phyloP scores from a whole-genome alignment of 441 rosid species.

The Erodium moschatum region DNA sequence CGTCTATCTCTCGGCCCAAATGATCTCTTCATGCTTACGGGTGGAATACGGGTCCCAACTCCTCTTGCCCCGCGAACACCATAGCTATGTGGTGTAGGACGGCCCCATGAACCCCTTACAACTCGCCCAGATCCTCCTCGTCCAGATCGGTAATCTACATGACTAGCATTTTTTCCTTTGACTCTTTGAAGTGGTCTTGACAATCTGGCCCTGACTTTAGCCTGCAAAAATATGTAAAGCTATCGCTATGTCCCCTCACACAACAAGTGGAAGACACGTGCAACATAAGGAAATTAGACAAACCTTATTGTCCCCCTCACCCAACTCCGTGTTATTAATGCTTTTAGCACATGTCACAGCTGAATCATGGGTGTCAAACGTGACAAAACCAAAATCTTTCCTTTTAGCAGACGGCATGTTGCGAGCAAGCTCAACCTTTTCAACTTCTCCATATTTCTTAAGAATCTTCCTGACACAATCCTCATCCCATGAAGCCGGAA shows the following conservation, averaged over 20 bases:
- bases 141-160: constrained; percentile 51
- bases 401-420: constrained; percentile 96
- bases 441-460: constrained; percentile 66
- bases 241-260: neutral
- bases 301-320: constrained; percentile 77
- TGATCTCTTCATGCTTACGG: constrained; percentile 51
- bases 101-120: constrained; percentile 61
- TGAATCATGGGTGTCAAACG: constrained; percentile 84
- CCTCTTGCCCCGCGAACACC: constrained; percentile 41
- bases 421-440: constrained; percentile 89
- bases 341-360: constrained; percentile 83
- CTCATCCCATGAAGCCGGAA: constrained; percentile 88
- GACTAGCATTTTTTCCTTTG: constrained; percentile 51
- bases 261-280: neutral
- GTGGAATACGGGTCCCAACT: constrained; percentile 39
- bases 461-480: constrained; percentile 61
- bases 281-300: constrained; percentile 13
- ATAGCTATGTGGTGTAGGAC: constrained; percentile 42
- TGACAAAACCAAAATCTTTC: constrained; percentile 93
- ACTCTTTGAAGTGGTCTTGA: constrained; percentile 90
- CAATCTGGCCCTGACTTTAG: constrained; percentile 88
- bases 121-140: constrained; percentile 45
- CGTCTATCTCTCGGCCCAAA: constrained; percentile 56
- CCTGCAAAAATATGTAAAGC: constrained; percentile 32
- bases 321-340: constrained; percentile 83